Percentiles rank a stretch among this genome's conserved stretches.
phyloP scores from a whole-genome alignment of 495 filamentous ascomycete species.

The Elaphomyces granulatus region DNA sequence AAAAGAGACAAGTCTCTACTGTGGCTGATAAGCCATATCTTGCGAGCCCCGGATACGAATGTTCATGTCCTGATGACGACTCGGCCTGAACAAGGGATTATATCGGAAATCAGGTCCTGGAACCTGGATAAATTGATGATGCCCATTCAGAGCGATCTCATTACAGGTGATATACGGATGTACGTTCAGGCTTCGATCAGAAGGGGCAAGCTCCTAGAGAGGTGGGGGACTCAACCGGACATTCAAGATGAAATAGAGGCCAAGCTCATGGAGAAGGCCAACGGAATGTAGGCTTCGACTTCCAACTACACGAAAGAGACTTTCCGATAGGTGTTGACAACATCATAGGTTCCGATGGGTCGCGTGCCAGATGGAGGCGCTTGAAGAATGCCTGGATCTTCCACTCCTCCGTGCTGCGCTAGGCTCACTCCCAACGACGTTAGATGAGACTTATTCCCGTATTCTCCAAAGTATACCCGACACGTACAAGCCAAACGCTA shows the following conservation, averaged over 20 bases:
- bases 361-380: slow-evolving; percentile 21
- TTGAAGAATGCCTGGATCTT: slow-evolving; percentile 12
- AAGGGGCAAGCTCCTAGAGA: not conserved
- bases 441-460: slow-evolving; percentile 24
- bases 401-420: slow-evolving; percentile 9
- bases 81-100: too few relatives aligned
- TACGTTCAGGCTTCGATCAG: not conserved
- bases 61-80: slow-evolving; percentile 11
- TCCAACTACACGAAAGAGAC: not conserved
- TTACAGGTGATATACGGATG: not conserved
- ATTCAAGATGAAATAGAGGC: slow-evolving; percentile 12
- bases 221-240: not conserved
- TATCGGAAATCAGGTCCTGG: slow-evolving; percentile 14
- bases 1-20: slow-evolving; percentile 4
- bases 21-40: slow-evolving; percentile 6
- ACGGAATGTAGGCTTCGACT: slow-evolving; percentile 25
- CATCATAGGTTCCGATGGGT: slow-evolving; percentile 25
- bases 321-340: slow-evolving; percentile 2
- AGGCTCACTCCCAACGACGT: slow-evolving; percentile 15
- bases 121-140: slow-evolving; percentile 13
- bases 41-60: not conserved
- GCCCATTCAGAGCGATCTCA: slow-evolving; percentile 2
- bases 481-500: slow-evolving; percentile 8
- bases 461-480: slow-evolving; percentile 16
- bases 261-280: slow-evolving; percentile 14